Evolutionary conservation across 1,284 basidiomycete genomes (phyloP).

Genomic region (Ceratobasidium sp.): DNA sequence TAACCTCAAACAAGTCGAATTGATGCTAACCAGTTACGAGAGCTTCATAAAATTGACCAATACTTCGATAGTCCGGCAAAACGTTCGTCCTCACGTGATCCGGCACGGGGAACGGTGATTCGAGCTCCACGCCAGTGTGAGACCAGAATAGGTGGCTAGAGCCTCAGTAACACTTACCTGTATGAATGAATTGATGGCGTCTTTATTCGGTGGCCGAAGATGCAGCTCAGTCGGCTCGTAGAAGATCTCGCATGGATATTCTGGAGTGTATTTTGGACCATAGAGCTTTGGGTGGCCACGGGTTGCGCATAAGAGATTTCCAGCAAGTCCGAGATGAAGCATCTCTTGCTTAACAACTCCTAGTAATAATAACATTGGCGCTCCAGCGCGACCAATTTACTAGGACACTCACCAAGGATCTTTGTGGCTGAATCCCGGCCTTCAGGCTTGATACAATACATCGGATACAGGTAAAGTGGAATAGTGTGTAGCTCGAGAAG

Average conservation of each 20-base stretch:
- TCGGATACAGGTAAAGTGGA: conserved; percentile 38
- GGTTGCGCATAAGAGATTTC: conserved; percentile 44
- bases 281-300: conserved; percentile 39
- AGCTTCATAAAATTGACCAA: conserved; percentile 42
- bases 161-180: neutral
- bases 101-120: neutral
- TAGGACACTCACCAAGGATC: no score
- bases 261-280: conserved; percentile 12
- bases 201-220: conserved; percentile 14
- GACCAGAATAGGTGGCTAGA: neutral
- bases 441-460: conserved; percentile 34
- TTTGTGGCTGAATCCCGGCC: no score
- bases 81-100: neutral
- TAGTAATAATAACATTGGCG: neutral
- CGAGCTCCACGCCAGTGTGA: neutral
- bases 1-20: no score
- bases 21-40: conserved; percentile 6
- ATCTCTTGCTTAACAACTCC: conserved; percentile 46
- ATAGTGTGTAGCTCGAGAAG: conserved; percentile 45
- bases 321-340: conserved; percentile 47
- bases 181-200: conserved; percentile 26
- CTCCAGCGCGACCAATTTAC: no score
- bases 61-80: conserved; percentile 2
- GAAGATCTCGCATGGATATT: conserved; percentile 44
- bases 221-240: conserved; percentile 23